These are phyloP conservation scores for Arabidopsis thaliana DNA, from an alignment of 345 rosid species.

Conservation along the genomic window TAIR10.1 NC_003070.9:20729001-20729500, in stretches of 20 bases:
- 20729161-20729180: too few relatives aligned
- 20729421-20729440: conserved; percentile 9
- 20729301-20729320: conserved; percentile 12
- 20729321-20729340: not conserved
- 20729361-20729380: conserved; percentile 15
- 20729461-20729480: conserved; percentile 35
- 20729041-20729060: not conserved
- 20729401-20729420: not conserved
- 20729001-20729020: not conserved
- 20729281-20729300: not conserved
- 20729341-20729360: not conserved
- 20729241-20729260: not conserved
- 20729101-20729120: too few relatives aligned
- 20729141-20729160: not conserved
- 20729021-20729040: not conserved
- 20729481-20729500: conserved; percentile 20
- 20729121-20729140: not conserved
- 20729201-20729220: not conserved
- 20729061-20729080: not conserved
- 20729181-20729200: not conserved
- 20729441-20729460: conserved; percentile 20
- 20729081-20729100: too few relatives aligned
- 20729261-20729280: not conserved
- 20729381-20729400: conserved; percentile 21
- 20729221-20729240: not conserved